Evolutionary conservation across 1,284 basidiomycete species (phyloP).

Genomic region (Melampsora larici-populina): DNA sequence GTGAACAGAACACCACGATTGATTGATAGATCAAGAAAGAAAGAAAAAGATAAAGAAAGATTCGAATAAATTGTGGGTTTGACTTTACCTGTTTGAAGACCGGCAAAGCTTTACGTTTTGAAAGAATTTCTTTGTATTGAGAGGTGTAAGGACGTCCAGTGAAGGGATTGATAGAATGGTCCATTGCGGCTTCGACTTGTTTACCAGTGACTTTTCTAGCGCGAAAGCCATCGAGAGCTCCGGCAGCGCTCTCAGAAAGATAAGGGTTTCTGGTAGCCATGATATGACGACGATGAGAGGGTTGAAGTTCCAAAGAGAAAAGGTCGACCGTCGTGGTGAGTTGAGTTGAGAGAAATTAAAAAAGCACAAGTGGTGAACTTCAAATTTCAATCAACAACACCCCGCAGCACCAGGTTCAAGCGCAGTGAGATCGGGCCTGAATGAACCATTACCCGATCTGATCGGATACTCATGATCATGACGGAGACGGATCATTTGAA

Average conservation of each 20-base stretch:
- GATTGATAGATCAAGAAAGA: background rate
- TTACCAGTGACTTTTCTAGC: conserved; percentile 70
- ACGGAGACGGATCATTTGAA: too few species aligned
- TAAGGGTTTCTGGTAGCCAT: conserved; percentile 59
- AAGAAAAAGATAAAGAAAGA: background rate
- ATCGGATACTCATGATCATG: too few species aligned
- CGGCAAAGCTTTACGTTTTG: conserved; percentile 78
- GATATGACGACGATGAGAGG: background rate
- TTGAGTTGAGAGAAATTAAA: too few species aligned
- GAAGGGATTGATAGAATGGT: conserved; percentile 75
- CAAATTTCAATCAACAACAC: background rate
- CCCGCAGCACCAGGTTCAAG: background rate
- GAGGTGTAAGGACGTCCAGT: conserved; percentile 71
- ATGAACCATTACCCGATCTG: too few species aligned
- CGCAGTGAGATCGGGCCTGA: background rate
- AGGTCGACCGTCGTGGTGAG: background rate
- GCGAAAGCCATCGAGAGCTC: conserved; percentile 69
- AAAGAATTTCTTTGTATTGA: conserved; percentile 82
- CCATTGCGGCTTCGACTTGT: conserved; percentile 71
- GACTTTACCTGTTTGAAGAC: conserved; percentile 68
- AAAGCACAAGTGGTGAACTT: background rate
- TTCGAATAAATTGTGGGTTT: background rate
- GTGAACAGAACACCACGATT: conserved; percentile 30
- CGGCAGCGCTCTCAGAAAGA: conserved; percentile 55
- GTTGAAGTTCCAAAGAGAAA: background rate